Base-by-base conservation (phyloP, 2,329 filamentous ascomycete genomes). In the Fusarium odoratissimum region DNA sequence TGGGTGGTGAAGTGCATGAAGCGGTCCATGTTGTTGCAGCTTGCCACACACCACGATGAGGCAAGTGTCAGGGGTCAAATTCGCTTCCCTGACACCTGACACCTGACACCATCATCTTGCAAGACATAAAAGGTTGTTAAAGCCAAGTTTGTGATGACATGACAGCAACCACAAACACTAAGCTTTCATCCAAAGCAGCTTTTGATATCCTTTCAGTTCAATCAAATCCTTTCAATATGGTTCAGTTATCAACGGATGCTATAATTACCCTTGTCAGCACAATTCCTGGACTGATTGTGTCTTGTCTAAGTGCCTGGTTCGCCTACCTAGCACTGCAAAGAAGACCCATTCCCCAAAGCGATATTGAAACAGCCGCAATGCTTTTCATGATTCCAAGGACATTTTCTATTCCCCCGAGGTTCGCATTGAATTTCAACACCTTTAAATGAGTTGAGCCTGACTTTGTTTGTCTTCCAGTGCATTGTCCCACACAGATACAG, bases 341-440 rank as follows among this genome's bases (percentile, higher is more conserved):
- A 38, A 52, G 13, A 6, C 33, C 19, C 9, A 28, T 17, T 2
- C n/a, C 33, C 7, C 13, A 0, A 1, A 52, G 9, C 1, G 49
- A 52, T 16, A 0, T 3, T 2, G 49, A 52, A 16, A 38, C 33
- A 9, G 4, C 31, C 19, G 23, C 49, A 0, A 37, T 28, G 23
- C 13, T 37, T 21, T 12, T 52, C 2, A 38, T 52, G 17, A 21
- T 52, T 1, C 13, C 49, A 52, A 21, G 6, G 31, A 1, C 19
- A 21, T 9, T 2, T 16, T 2, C 0, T 21, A 2, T 16, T 1
- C 19, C 19, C 11, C 2, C 49, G 0, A 38, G 17, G 49, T 52
- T 16, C 9, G 49, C 13, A 5, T 9, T 12, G 0, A 1, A 9
- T 37, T 0, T 8, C 2, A 4, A 4, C 6, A 0, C 12, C 3